phyloP scores from a whole-genome alignment of 2,329 filamentous ascomycete genomes.

The Apiospora pterosperma region DNA sequence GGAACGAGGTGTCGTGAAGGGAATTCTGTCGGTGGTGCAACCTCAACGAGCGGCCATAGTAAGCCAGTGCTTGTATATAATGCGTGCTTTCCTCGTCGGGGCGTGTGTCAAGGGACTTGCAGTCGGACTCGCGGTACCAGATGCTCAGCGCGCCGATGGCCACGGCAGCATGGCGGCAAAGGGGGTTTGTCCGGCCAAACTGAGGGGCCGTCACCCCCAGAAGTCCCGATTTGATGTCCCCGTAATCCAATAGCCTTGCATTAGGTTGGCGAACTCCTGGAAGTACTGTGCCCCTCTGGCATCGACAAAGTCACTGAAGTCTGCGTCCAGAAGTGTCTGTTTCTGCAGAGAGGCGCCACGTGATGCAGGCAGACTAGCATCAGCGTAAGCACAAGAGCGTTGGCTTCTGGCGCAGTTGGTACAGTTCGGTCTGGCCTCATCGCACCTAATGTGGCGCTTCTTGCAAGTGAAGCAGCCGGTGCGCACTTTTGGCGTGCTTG shows the following conservation, averaged over 20 bases:
- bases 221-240: conserved; percentile 20
- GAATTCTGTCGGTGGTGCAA: conserved; percentile 22
- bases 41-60: conserved; percentile 32
- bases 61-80: conserved; percentile 30
- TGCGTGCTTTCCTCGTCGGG: conserved; percentile 13
- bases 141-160: conserved; percentile 27
- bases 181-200: conserved; percentile 20
- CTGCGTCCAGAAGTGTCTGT: conserved; percentile 13
- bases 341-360: conserved; percentile 21
- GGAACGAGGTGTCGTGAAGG: conserved; percentile 25
- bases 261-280: conserved; percentile 26
- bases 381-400: conserved; percentile 11
- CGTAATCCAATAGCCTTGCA: conserved; percentile 24
- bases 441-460: conserved; percentile 15
- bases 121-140: conserved; percentile 16
- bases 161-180: conserved; percentile 28
- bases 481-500: conserved; percentile 11
- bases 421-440: conserved; percentile 13
- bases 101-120: conserved; percentile 7
- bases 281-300: conserved; percentile 21
- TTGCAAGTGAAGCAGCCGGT: conserved; percentile 17
- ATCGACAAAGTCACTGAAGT: conserved; percentile 15
- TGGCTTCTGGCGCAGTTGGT: conserved; percentile 11
- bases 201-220: conserved; percentile 29
- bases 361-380: neutral